A percentile compares a stretch with the other conserved stretches of the same genome.
Conservation (phyloP, 2,329 filamentous ascomycete species). For the Hymenoscyphus linearis region DNA sequence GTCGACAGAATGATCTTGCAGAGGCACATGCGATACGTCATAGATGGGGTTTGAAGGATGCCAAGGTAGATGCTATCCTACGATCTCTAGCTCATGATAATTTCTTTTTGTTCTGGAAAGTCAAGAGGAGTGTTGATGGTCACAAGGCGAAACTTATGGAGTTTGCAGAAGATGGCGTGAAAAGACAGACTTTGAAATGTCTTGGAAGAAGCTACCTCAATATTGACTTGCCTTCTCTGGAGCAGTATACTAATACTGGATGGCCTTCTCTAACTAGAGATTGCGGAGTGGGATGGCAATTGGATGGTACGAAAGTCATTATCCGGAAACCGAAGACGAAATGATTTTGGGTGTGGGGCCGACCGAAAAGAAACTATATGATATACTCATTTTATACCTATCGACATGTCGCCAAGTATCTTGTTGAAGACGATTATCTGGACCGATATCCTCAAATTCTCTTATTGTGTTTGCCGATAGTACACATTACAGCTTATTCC, state of each 20-base stretch:
- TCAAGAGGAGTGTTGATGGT: slow-evolving; percentile 69
- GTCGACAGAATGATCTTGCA: slow-evolving; percentile 68
- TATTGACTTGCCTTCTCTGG: slow-evolving; percentile 64
- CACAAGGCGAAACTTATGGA: slow-evolving; percentile 76
- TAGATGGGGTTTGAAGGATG: slow-evolving; percentile 56
- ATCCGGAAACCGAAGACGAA: slow-evolving; percentile 58
- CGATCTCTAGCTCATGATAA: slow-evolving; percentile 72
- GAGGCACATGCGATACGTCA: slow-evolving; percentile 66
- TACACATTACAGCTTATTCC: background rate
- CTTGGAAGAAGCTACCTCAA: slow-evolving; percentile 76
- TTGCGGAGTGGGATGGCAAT: slow-evolving; percentile 79
- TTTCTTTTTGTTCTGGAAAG: slow-evolving; percentile 71
- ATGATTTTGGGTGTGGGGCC: slow-evolving; percentile 21
- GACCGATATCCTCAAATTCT: background rate
- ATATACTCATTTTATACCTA: background rate
- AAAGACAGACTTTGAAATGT: slow-evolving; percentile 76
- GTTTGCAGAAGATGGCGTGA: slow-evolving; percentile 70
- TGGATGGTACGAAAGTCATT: slow-evolving; percentile 67
- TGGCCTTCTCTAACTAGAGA: slow-evolving; percentile 67
- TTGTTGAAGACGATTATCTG: background rate
- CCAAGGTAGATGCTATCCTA: slow-evolving; percentile 65
- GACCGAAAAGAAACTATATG: background rate
- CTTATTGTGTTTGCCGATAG: background rate
- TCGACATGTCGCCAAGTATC: background rate
- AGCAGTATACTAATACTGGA: slow-evolving; percentile 58